Evolutionary conservation across 2,329 filamentous ascomycete species (phyloP).

Genomic region (Parasarocladium wereldwijsianum): DNA sequence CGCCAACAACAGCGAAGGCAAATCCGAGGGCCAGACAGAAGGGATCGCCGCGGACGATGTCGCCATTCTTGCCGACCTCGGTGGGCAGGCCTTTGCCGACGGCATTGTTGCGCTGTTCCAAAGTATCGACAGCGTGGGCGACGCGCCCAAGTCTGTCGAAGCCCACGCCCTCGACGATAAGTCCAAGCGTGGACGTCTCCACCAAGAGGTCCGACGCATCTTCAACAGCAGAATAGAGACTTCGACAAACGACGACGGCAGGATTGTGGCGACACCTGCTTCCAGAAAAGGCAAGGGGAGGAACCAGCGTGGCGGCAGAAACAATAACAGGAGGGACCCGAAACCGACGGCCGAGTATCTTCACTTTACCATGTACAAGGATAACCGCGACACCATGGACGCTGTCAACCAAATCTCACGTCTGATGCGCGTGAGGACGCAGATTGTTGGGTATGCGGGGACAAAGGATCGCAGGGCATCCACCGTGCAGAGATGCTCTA

Average conservation of each 20-base stretch:
- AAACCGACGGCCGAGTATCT: slow-evolving; percentile 54
- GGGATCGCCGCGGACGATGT: slow-evolving; percentile 19
- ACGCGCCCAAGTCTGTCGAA: slow-evolving; percentile 15
- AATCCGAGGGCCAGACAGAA: slow-evolving; percentile 5
- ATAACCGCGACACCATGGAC: slow-evolving; percentile 96
- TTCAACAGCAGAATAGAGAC: slow-evolving; percentile 71
- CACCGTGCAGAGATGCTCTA: slow-evolving; percentile 70
- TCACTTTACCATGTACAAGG: slow-evolving; percentile 88
- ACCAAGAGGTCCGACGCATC: slow-evolving; percentile 58
- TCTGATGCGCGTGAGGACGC: slow-evolving; percentile 57
- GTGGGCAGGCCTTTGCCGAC: slow-evolving; percentile 23
- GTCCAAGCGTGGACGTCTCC: slow-evolving; percentile 29
- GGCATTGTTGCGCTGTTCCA: slow-evolving; percentile 27
- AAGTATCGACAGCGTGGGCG: slow-evolving; percentile 15
- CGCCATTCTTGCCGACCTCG: slow-evolving; percentile 21
- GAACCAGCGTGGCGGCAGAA: slow-evolving; percentile 7
- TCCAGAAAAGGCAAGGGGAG: slow-evolving; percentile 23
- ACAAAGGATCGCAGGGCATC: slow-evolving; percentile 85
- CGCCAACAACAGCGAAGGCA: not conserved
- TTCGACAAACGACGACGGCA: slow-evolving; percentile 39
- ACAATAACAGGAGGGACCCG: slow-evolving; percentile 13
- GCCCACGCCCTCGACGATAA: slow-evolving; percentile 30
- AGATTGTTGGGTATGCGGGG: slow-evolving; percentile 62
- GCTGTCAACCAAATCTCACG: slow-evolving; percentile 64
- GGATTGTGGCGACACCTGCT: slow-evolving; percentile 53